These are phyloP conservation scores for Hypoxylon sp. DNA, from an alignment of 2,329 filamentous ascomycete species.

Conservation along the genomic window DNA sequence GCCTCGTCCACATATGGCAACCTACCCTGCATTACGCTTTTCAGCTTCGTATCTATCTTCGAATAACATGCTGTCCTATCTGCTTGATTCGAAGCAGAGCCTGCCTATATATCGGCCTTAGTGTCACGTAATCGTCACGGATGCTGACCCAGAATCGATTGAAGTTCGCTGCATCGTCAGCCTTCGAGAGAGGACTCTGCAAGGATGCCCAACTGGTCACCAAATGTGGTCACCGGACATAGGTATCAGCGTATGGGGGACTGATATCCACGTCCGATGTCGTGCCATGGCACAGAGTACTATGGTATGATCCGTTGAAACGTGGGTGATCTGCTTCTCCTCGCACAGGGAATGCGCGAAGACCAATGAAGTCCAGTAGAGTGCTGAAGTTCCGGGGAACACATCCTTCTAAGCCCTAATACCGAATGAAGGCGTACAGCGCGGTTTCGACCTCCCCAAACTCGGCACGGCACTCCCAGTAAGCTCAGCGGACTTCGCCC, in stretches of 20 bases:
- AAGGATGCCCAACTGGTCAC: not conserved
- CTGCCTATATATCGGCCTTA: not conserved
- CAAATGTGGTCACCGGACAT: not conserved
- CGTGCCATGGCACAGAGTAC: not conserved
- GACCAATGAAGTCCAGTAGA: not conserved
- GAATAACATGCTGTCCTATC: not conserved
- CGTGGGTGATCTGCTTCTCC: not conserved
- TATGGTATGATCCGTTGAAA: not conserved
- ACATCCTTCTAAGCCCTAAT: not conserved
- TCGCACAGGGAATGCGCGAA: not conserved
- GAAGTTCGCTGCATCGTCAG: not conserved
- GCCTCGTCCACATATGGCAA: not conserved
- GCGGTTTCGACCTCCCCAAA: not conserved
- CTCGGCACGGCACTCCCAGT: not conserved
- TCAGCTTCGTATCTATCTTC: not conserved
- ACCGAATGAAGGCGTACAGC: not conserved
- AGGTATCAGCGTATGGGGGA: not conserved
- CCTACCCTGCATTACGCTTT: not conserved
- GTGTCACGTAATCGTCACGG: not conserved
- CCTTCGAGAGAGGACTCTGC: not conserved
- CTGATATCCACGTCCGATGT: no score
- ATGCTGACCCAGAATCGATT: not conserved
- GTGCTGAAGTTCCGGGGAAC: not conserved
- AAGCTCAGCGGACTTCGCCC: not conserved
- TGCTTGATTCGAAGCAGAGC: not conserved